Evolutionary conservation across 164 flowering plant species (phyloP), one percentile per base, ranked within the genome.

Genomic region (Akebia trifoliata): DNA sequence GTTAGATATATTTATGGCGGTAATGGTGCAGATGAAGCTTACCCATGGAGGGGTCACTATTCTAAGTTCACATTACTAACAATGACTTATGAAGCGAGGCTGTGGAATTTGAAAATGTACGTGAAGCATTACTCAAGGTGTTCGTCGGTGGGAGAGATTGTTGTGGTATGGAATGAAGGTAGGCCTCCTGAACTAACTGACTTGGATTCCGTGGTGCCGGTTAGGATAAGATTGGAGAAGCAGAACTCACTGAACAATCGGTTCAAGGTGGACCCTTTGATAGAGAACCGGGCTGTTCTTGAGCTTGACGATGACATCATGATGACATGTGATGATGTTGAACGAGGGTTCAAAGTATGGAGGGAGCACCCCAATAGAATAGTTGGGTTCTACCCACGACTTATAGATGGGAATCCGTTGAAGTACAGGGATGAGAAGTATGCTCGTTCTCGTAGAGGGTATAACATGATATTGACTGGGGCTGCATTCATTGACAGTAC

Each of bases 301-400:
- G 97, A 92, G 72, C 93, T 92, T 36, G 98, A 92, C 49, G 98
- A 89, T 65, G 98, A 92, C 54, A 89, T 92, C 14, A 82, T 92
- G 93, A 92, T 89, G 97, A 74, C 78, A 4, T 92, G 98, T 50
- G 84, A 84, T 50, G 93, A 92, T 43, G 39, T 92, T 6, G 98
- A 92, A 52, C 77, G 93, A 18, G 98, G 96, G 4, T 92, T 92
- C 50, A 70, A 61, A 64, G 86, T 80, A 0, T 92, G 98, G 98
- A 78, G 97, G 22, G 87, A 85, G 56, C 71, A 86, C 69, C 97
- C 97, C 0, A 93, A 89, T 32, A 68, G 87, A 37, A 76, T 92
- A 4, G 98, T 92, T 2, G 98, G 98, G 10, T 92, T 82, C 68
- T 92, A 92, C 34, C 98, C 98, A 0, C 78, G 98, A 2, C 80